phyloP scores from a whole-genome alignment of 352 stramenopile species.

The Pythium dissotocum region DNA sequence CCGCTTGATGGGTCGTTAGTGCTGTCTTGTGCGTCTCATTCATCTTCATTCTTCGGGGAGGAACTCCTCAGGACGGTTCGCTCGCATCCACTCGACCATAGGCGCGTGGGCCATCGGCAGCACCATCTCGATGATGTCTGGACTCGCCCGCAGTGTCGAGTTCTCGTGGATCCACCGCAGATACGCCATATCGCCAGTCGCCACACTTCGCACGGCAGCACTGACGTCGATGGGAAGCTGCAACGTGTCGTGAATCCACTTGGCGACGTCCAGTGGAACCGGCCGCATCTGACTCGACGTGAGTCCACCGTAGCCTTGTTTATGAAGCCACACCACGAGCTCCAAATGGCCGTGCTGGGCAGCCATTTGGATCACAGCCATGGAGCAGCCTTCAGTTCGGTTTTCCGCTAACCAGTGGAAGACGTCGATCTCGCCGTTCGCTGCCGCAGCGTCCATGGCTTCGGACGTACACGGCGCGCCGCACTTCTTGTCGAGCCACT shows the following conservation, averaged over 20 bases:
- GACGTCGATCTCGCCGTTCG: conserved; percentile 29
- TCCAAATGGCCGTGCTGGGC: conserved; percentile 24
- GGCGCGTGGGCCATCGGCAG: conserved; percentile 21
- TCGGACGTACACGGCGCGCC: conserved; percentile 27
- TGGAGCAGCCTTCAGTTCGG: conserved; percentile 30
- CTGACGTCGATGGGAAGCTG: conserved; percentile 1
- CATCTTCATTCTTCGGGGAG: background rate
- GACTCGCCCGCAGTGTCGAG: conserved; percentile 9
- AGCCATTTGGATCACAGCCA: conserved; percentile 25
- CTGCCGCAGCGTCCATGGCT: conserved; percentile 32
- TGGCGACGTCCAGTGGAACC: background rate
- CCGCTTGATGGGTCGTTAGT: background rate
- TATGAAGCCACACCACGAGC: conserved; percentile 28
- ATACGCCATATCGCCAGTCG: conserved; percentile 16
- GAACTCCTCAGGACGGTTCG: conserved; percentile 13
- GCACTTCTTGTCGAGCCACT: conserved; percentile 32
- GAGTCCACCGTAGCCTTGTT: conserved; percentile 23
- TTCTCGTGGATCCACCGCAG: conserved; percentile 19
- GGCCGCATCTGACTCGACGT: conserved; percentile 8
- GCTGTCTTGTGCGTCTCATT: background rate
- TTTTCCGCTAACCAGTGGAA: conserved; percentile 31
- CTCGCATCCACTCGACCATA: conserved; percentile 25
- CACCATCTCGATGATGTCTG: conserved; percentile 14
- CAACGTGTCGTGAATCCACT: conserved; percentile 9
- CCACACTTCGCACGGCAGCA: conserved; percentile 10